Evolutionary conservation across 441 rosid genomes (phyloP).

Genomic region (Daphne laureola): DNA sequence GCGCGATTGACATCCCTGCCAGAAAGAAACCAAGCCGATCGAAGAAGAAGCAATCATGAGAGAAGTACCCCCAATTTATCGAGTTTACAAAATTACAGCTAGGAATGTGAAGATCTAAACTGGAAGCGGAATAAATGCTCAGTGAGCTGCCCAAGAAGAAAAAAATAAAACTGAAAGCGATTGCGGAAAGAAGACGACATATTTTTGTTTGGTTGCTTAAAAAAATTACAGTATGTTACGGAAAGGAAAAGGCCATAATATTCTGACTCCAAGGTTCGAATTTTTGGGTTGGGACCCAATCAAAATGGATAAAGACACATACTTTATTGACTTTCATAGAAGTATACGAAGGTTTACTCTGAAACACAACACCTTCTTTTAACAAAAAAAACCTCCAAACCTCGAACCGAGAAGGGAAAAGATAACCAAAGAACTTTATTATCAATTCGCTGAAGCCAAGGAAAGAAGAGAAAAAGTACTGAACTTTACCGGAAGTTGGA

Average conservation of each 20-base stretch:
- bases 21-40: conserved; percentile 9
- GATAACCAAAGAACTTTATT: neutral
- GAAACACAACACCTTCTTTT: neutral
- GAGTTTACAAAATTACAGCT: neutral
- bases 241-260: neutral
- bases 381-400: neutral
- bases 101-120: conserved; percentile 3
- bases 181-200: neutral
- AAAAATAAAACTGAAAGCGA: conserved; percentile 5
- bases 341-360: conserved; percentile 1
- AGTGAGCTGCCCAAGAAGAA: neutral
- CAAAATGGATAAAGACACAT: conserved; percentile 16
- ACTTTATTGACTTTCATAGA: conserved; percentile 8
- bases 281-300: conserved; percentile 25
- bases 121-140: neutral
- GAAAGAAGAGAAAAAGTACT: neutral
- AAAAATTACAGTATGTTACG: neutral
- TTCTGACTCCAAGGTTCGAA: conserved; percentile 4
- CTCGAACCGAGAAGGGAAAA: neutral
- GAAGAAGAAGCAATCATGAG: neutral
- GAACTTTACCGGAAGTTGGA: conserved; percentile 35
- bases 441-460: neutral
- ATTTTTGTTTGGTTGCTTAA: conserved; percentile 2
- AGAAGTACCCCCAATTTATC: neutral
- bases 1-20: conserved; percentile 30